A percentile compares a stretch with the other conserved stretches of the same genome.
phyloP scores from a whole-genome alignment of 176 grass and related monocot genomes.

The Ensete glaucum region DNA sequence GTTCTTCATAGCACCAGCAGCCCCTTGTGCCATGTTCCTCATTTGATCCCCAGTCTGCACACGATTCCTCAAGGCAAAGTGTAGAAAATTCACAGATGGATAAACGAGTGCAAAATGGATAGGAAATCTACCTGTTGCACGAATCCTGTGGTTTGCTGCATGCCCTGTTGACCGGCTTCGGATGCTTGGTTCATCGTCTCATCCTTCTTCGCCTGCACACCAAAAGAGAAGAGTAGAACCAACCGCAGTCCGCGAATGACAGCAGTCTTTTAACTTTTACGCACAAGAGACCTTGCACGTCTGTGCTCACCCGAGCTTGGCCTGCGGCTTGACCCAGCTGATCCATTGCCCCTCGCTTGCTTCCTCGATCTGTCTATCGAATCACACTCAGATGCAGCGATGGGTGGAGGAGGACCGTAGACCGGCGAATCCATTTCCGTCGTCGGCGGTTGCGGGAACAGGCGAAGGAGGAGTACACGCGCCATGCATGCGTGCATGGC shows the following conservation, averaged over 20 bases:
- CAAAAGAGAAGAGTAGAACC: background rate
- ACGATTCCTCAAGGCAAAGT: no score
- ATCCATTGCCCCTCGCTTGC: background rate
- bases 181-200: background rate
- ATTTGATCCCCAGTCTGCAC: background rate
- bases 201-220: background rate
- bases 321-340: background rate
- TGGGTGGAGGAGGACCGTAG: no score
- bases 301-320: slow-evolving; percentile 10
- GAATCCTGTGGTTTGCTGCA: background rate
- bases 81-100: no score
- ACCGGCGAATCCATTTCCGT: no score
- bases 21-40: background rate
- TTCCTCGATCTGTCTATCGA: no score
- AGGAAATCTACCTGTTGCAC: background rate
- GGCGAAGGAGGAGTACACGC: no score
- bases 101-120: background rate
- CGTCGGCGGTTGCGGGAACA: no score
- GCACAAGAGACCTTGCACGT: no score
- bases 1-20: background rate
- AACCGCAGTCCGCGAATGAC: background rate
- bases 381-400: background rate
- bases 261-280: no score
- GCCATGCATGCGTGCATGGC: no score
- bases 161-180: background rate